Evolutionary conservation across 2,329 filamentous ascomycete genomes (phyloP).

Genomic region (Sclerotinia spermophila): DNA sequence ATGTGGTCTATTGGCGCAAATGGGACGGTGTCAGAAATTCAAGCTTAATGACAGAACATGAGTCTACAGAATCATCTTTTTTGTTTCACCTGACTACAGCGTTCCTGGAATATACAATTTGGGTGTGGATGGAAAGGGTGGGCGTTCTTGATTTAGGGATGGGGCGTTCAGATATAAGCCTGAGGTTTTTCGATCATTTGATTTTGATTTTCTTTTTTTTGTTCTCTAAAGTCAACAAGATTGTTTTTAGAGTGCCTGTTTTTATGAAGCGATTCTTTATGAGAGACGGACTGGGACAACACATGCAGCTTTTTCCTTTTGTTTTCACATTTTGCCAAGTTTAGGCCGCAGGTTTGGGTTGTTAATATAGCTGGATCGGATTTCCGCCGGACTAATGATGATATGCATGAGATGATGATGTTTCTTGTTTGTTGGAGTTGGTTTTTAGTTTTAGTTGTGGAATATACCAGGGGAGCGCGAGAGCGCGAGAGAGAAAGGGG

Average conservation of each 20-base stretch:
- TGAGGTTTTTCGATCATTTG: neutral
- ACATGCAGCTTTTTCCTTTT: neutral
- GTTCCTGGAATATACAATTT: slow-evolving; percentile 1
- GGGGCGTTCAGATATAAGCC: slow-evolving; percentile 5
- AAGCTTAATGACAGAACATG: neutral
- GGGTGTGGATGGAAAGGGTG: neutral
- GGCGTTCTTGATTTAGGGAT: slow-evolving; percentile 1
- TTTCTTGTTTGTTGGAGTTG: slow-evolving; percentile 1
- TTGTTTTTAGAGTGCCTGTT: slow-evolving; percentile 7
- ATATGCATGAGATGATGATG: slow-evolving; percentile 8
- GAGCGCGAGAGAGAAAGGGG: neutral
- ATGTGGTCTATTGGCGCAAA: slow-evolving; percentile 6
- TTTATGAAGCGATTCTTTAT: slow-evolving; percentile 5
- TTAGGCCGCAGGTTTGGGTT: neutral
- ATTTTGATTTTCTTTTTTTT: neutral
- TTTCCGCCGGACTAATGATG: neutral
- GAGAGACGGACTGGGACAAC: neutral
- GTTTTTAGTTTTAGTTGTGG: neutral
- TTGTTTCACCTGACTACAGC: neutral
- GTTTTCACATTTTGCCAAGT: neutral
- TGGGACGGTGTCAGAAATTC: neutral
- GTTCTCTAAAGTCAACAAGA: neutral
- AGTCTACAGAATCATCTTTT: neutral
- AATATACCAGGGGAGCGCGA: neutral
- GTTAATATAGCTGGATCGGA: neutral